A percentile compares a stretch with the other conserved stretches of the same genome.
Evolutionary conservation across 1,284 basidiomycete genomes (phyloP).

Genomic region (Mycena citricolor): DNA sequence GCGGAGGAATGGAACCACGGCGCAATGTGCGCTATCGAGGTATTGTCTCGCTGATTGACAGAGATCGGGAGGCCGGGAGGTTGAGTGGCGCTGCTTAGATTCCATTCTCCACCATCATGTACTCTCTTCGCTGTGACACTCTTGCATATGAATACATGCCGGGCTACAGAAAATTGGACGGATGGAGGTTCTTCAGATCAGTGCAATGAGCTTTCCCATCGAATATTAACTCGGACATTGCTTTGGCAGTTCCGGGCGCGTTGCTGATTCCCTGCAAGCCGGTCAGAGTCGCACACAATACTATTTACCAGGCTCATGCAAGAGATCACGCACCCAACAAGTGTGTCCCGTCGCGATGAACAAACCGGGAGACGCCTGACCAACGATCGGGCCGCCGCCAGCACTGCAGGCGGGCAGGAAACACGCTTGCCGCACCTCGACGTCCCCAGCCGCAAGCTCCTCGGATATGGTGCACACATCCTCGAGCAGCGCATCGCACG

Average conservation of each 20-base stretch:
- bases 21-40: no score
- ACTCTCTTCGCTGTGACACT: no score
- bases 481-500: conserved; percentile 53
- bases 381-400: conserved; percentile 61
- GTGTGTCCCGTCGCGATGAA: conserved; percentile 69
- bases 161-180: conserved; percentile 41
- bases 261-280: conserved; percentile 68
- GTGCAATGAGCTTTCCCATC: conserved; percentile 53
- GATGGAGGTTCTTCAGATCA: conserved; percentile 47
- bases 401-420: conserved; percentile 57
- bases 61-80: no score
- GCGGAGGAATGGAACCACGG: no score
- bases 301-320: conserved; percentile 12
- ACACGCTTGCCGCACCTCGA: conserved; percentile 65
- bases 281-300: no score
- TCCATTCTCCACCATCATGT: no score
- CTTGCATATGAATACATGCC: no score
- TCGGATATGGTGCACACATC: conserved; percentile 59
- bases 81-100: no score
- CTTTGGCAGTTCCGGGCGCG: conserved; percentile 65
- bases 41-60: no score
- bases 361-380: conserved; percentile 54
- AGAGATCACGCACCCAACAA: conserved; percentile 53
- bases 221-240: conserved; percentile 57
- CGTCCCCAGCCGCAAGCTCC: conserved; percentile 49